phyloP scores from a whole-genome alignment of 441 rosid genomes.

The Lepidium campestre region DNA sequence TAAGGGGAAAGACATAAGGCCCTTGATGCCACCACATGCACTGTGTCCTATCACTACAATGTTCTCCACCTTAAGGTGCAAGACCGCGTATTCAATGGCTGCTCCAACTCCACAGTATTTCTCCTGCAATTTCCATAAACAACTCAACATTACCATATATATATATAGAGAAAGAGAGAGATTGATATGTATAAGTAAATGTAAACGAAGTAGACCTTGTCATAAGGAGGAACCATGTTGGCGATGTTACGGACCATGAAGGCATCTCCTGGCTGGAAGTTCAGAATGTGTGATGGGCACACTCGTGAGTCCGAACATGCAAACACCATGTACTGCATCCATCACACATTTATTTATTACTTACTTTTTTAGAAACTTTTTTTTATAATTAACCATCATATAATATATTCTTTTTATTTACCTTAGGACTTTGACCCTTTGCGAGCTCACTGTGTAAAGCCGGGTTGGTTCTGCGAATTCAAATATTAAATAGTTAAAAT shows the following conservation, averaged over 20 bases:
- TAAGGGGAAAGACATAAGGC: slow-evolving; percentile 87
- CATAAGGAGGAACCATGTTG: slow-evolving; percentile 84
- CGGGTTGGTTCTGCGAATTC: slow-evolving; percentile 55
- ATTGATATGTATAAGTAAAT: too few species aligned
- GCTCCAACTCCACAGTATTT: slow-evolving; percentile 73
- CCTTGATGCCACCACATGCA: slow-evolving; percentile 95
- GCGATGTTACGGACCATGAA: slow-evolving; percentile 93
- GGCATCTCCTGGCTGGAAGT: slow-evolving; percentile 95
- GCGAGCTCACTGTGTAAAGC: slow-evolving; percentile 68
- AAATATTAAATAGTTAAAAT: neutral
- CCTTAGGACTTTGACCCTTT: slow-evolving; percentile 95
- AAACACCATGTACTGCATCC: slow-evolving; percentile 85
- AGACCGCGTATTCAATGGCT: slow-evolving; percentile 89
- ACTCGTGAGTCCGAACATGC: slow-evolving; percentile 98
- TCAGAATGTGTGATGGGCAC: slow-evolving; percentile 85
- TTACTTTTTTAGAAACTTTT: neutral
- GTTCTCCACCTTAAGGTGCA: slow-evolving; percentile 90
- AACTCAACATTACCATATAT: neutral
- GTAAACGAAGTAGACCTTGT: too few species aligned
- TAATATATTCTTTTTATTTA: neutral
- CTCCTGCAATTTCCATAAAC: slow-evolving; percentile 30
- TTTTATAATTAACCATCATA: neutral
- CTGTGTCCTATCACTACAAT: slow-evolving; percentile 97
- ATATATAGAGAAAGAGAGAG: too few species aligned
- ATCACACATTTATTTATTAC: neutral